These are phyloP conservation scores for Nidula microcarpa DNA, from an alignment of 768 basidiomycete species.

Conservation along the genomic window DNA sequence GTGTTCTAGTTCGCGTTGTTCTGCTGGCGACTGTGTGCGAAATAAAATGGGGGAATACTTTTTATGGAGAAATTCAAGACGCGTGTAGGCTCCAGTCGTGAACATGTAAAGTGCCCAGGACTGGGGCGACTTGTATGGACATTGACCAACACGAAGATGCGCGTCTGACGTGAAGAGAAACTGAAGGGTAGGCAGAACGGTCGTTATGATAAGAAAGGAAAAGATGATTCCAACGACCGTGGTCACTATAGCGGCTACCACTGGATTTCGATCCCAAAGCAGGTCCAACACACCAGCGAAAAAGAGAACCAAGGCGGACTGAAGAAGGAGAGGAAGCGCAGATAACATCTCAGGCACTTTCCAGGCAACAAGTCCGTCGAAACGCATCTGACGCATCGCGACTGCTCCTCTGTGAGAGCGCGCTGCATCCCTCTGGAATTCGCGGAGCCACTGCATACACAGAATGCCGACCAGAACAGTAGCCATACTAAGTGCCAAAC, in stretches of 20 bases:
- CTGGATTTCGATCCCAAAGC: slow-evolving; percentile 11
- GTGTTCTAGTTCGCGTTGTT: neutral
- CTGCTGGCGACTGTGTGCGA: neutral
- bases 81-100: neutral
- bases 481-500: slow-evolving; percentile 16
- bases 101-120: slow-evolving; percentile 5
- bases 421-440: slow-evolving; percentile 10
- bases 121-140: slow-evolving; percentile 17
- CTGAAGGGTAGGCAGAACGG: slow-evolving; percentile 17
- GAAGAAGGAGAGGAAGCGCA: slow-evolving; percentile 19
- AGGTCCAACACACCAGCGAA: slow-evolving; percentile 21
- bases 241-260: slow-evolving; percentile 13
- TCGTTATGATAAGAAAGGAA: slow-evolving; percentile 14
- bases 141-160: slow-evolving; percentile 8
- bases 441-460: slow-evolving; percentile 5
- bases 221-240: slow-evolving; percentile 11
- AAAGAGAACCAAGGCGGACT: slow-evolving; percentile 19
- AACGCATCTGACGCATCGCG: slow-evolving; percentile 19
- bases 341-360: slow-evolving; percentile 18
- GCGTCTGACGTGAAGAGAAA: slow-evolving; percentile 4
- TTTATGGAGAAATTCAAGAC: no score
- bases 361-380: slow-evolving; percentile 19
- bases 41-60: no score
- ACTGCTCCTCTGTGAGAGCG: slow-evolving; percentile 13
- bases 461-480: slow-evolving; percentile 17